Conservation (phyloP, 345 rosid species). For the Gossypioides kirkii region DNA sequence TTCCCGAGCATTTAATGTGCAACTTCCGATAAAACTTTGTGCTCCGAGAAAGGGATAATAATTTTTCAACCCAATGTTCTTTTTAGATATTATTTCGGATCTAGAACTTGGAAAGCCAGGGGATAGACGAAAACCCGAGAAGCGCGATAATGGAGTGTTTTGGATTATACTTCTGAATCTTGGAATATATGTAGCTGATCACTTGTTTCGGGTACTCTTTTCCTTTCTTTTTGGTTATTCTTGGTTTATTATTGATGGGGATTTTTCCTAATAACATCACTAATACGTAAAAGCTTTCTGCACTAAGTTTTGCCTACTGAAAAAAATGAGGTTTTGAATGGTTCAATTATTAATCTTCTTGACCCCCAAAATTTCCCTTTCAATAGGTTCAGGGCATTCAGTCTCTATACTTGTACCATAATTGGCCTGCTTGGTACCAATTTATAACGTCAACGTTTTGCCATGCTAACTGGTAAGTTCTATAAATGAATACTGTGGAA, state of each 20-base stretch:
- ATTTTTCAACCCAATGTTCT: neutral
- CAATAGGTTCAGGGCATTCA: slow-evolving; percentile 51
- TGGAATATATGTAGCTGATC: slow-evolving; percentile 70
- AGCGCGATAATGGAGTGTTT: slow-evolving; percentile 60
- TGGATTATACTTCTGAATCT: slow-evolving; percentile 87
- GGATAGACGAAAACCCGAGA: slow-evolving; percentile 41
- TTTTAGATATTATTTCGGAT: slow-evolving; percentile 50
- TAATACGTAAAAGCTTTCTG: neutral
- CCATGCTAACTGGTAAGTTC: slow-evolving; percentile 86
- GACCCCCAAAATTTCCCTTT: neutral
- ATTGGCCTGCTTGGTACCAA: slow-evolving; percentile 80
- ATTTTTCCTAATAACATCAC: neutral
- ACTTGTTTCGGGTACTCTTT: slow-evolving; percentile 61
- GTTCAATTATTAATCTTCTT: neutral
- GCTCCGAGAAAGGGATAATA: neutral
- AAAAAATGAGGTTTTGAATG: neutral
- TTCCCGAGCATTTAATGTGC: slow-evolving; percentile 2
- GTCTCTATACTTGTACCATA: slow-evolving; percentile 74
- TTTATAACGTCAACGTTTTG: slow-evolving; percentile 89
- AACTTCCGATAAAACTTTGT: neutral
- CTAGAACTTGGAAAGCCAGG: slow-evolving; percentile 56
- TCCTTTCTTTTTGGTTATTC: neutral
- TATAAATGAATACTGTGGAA: neutral
- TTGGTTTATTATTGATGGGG: neutral
- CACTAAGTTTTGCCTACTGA: neutral